Conservation (phyloP, 495 filamentous ascomycete species). For the Trichoderma parareesei region DNA sequence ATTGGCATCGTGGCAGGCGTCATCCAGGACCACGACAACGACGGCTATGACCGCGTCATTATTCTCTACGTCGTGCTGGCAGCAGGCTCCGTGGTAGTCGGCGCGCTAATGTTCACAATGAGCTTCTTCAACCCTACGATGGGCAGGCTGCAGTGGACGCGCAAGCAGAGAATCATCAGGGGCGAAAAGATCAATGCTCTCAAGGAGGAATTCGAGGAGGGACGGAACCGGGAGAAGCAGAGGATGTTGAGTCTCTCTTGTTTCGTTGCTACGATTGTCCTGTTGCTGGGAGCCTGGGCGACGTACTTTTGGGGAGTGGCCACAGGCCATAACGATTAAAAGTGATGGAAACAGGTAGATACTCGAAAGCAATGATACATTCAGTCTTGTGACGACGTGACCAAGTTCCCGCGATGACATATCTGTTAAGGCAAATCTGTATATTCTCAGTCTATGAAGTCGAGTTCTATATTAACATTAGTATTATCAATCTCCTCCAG, state of each 20-base stretch:
- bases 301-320: conserved; percentile 40
- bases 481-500: too few relatives aligned
- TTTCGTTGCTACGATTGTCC: conserved; percentile 23
- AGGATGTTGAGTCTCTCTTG: conserved; percentile 23
- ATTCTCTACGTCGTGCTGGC: conserved; percentile 35
- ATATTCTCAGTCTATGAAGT: too few relatives aligned
- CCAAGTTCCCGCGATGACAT: too few relatives aligned
- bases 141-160: conserved; percentile 35
- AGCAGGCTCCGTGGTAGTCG: conserved; percentile 24
- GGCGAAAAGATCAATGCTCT: conserved; percentile 27
- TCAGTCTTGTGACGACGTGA: too few relatives aligned
- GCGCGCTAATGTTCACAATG: conserved; percentile 9
- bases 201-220: conserved; percentile 23
- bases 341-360: background rate
- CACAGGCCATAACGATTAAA: conserved; percentile 26
- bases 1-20: conserved; percentile 36
- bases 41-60: conserved; percentile 32
- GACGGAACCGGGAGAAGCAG: conserved; percentile 20
- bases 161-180: conserved; percentile 27
- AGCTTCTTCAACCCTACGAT: conserved; percentile 25
- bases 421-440: too few relatives aligned
- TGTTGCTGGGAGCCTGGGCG: conserved; percentile 31
- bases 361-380: background rate
- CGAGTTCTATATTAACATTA: too few relatives aligned
- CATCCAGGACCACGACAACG: conserved; percentile 35